Conservation (phyloP, 225 moss, liverwort and hornwort genomes). For the Physcomitrellopsis africana region DNA sequence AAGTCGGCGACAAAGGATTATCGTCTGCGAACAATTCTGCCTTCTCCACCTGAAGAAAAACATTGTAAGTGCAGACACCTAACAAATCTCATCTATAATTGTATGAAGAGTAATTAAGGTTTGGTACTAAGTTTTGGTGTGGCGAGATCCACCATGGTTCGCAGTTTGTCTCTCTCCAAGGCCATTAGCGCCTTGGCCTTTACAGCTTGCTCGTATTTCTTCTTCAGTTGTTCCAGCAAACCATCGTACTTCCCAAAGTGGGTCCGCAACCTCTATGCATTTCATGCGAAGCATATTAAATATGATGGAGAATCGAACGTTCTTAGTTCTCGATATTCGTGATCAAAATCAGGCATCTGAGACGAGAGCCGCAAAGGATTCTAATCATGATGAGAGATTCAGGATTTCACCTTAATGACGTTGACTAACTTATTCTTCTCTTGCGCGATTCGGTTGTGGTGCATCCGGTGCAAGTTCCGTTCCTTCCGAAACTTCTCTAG, state of each 20-base stretch:
- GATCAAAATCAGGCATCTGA: not conserved
- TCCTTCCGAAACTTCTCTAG: slow-evolving; percentile 90
- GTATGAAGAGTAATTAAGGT: slow-evolving; percentile 5
- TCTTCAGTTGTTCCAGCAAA: slow-evolving; percentile 68
- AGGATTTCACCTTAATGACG: slow-evolving; percentile 67
- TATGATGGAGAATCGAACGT: not conserved
- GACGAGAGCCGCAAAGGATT: not conserved
- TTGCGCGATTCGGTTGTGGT: slow-evolving; percentile 90
- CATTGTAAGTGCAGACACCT: not conserved
- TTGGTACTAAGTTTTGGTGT: not conserved
- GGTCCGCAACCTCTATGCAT: slow-evolving; percentile 60
- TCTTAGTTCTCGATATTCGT: not conserved
- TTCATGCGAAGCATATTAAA: not conserved
- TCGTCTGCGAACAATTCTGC: slow-evolving; percentile 55
- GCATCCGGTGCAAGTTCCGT: slow-evolving; percentile 91
- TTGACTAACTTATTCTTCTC: slow-evolving; percentile 86
- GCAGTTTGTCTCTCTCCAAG: slow-evolving; percentile 82
- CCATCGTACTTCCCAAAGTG: slow-evolving; percentile 87
- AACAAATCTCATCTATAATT: not conserved
- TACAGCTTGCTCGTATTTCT: slow-evolving; percentile 77
- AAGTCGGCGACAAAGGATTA: slow-evolving; percentile 60
- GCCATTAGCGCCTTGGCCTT: slow-evolving; percentile 75
- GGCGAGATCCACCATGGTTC: slow-evolving; percentile 56
- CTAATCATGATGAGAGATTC: not conserved
- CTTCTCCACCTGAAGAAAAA: slow-evolving; percentile 42